Evolutionary conservation across 2,329 filamentous ascomycete genomes (phyloP).

Genomic region (Grosmannia serpens): DNA sequence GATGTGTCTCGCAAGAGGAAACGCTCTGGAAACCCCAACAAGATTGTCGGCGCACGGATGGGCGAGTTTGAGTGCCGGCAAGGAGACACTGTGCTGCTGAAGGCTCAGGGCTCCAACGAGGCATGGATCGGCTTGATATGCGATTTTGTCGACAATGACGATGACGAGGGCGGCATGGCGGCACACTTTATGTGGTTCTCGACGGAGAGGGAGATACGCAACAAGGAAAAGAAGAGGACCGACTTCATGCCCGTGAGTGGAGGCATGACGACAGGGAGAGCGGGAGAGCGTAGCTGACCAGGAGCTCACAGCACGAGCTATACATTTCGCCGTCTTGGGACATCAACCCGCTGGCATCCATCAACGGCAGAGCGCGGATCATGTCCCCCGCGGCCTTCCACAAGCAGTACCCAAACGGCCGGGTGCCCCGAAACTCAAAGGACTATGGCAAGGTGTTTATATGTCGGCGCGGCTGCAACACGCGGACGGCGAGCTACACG

Average conservation of each 20-base stretch:
- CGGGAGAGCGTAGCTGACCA: not conserved
- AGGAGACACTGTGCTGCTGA: conserved; percentile 77
- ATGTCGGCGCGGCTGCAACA: conserved; percentile 81
- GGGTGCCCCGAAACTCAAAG: conserved; percentile 58
- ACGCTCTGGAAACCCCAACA: conserved; percentile 23
- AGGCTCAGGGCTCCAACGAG: conserved; percentile 75
- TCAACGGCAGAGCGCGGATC: conserved; percentile 79
- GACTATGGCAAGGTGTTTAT: conserved; percentile 81
- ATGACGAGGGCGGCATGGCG: conserved; percentile 60
- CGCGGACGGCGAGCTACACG: conserved; percentile 79
- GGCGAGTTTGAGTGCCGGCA: conserved; percentile 69
- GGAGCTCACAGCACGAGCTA: conserved; percentile 60
- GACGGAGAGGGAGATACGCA: conserved; percentile 78
- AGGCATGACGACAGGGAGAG: not conserved
- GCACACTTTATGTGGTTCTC: conserved; percentile 96
- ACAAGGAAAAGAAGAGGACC: conserved; percentile 66
- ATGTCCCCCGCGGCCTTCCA: conserved; percentile 62
- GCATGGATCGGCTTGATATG: conserved; percentile 88
- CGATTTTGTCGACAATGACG: conserved; percentile 65
- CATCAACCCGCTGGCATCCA: conserved; percentile 72
- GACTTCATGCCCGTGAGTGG: conserved; percentile 59
- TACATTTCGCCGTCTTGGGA: conserved; percentile 87
- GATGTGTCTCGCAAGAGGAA: conserved; percentile 17
- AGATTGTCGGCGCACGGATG: conserved; percentile 72
- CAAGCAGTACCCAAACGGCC: conserved; percentile 60